Evolutionary conservation across 2,329 filamentous ascomycete genomes (phyloP).

Genomic region (Arachnopeziza araneosa): DNA sequence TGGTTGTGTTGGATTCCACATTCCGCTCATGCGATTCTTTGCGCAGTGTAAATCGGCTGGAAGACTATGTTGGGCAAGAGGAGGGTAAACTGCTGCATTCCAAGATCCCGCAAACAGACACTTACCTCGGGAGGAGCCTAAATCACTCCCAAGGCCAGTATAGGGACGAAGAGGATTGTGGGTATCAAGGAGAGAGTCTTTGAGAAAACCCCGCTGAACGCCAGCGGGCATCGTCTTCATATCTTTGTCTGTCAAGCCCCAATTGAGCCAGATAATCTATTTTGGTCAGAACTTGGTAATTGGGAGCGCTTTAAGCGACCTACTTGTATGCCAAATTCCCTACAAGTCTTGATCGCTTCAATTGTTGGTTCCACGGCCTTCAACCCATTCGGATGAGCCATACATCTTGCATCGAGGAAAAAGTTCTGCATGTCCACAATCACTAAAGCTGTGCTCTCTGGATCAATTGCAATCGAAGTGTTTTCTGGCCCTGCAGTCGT

Average conservation of each 20-base stretch:
- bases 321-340: slow-evolving; percentile 42
- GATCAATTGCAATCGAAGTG: slow-evolving; percentile 35
- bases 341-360: slow-evolving; percentile 39
- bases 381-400: slow-evolving; percentile 36
- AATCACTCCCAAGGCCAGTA: slow-evolving; percentile 42
- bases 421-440: slow-evolving; percentile 50
- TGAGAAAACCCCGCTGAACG: slow-evolving; percentile 43
- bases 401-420: slow-evolving; percentile 41
- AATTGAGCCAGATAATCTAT: slow-evolving; percentile 48
- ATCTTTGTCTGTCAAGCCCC: slow-evolving; percentile 50
- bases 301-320: slow-evolving; percentile 18
- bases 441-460: slow-evolving; percentile 40
- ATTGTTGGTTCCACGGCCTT: slow-evolving; percentile 37
- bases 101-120: slow-evolving; percentile 48
- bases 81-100: slow-evolving; percentile 48
- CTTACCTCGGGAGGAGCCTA: slow-evolving; percentile 39
- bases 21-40: slow-evolving; percentile 54
- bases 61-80: slow-evolving; percentile 37
- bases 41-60: slow-evolving; percentile 44
- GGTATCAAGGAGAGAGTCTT: slow-evolving; percentile 28
- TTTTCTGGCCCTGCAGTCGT: slow-evolving; percentile 27
- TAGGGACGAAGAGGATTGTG: slow-evolving; percentile 14
- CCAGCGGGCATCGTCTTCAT: slow-evolving; percentile 44
- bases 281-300: not conserved
- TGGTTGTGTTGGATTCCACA: slow-evolving; percentile 43